These are phyloP conservation scores for Tritrichomonas foetus DNA, from an alignment of 208 protist species.

Conservation along the genomic window DNA sequence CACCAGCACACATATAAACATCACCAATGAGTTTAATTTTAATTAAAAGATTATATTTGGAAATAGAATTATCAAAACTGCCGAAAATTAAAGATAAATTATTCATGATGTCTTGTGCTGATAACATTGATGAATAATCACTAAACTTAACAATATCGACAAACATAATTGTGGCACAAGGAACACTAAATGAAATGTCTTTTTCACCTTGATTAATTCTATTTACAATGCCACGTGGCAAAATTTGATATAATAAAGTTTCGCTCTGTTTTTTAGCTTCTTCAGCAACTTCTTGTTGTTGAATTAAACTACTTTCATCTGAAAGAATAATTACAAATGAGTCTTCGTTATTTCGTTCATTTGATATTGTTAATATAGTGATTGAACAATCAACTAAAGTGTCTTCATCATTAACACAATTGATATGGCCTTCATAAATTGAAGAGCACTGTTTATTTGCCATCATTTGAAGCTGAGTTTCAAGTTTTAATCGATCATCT, in stretches of 20 bases:
- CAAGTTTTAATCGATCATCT: not conserved
- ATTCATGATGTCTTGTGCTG: not conserved
- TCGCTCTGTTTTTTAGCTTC: not conserved
- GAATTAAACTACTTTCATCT: not conserved
- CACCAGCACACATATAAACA: too few species aligned
- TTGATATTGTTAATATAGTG: not conserved
- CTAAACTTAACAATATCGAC: too few species aligned
- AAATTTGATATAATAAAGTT: not conserved
- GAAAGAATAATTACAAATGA: not conserved
- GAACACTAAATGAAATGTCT: conserved; percentile 16
- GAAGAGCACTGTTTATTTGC: not conserved
- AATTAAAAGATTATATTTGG: too few species aligned
- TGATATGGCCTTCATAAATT: not conserved
- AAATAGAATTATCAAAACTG: not conserved
- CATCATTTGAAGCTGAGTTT: not conserved
- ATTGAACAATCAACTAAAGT: not conserved
- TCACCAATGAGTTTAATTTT: too few species aligned
- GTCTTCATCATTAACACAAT: not conserved
- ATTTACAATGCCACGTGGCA: not conserved
- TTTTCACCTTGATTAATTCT: conserved; percentile 6
- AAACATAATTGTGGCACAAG: not conserved
- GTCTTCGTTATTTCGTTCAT: not conserved
- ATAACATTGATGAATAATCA: not conserved
- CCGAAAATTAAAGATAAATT: not conserved
- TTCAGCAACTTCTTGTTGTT: not conserved